Evolutionary conservation across 1,139 yeast species (phyloP).

Genomic region (Kodamaea sp.): DNA sequence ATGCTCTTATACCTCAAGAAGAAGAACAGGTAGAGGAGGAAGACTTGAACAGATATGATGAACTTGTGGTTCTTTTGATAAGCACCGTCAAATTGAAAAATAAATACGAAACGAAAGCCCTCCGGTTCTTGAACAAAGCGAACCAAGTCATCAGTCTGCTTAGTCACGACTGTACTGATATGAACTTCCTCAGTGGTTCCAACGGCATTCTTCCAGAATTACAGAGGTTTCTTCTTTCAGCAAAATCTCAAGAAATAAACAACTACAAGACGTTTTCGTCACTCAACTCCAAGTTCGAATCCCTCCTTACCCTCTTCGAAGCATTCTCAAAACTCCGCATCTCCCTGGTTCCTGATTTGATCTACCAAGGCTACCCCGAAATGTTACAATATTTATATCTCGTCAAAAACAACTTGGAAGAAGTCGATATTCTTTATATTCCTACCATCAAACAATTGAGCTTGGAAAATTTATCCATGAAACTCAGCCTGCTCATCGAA

Average conservation of each 20-base stretch:
- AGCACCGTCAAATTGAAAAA: slow-evolving; percentile 27
- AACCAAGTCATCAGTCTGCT: slow-evolving; percentile 16
- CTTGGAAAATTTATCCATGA: slow-evolving; percentile 16
- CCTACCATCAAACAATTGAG: slow-evolving; percentile 19
- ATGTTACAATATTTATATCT: slow-evolving; percentile 9
- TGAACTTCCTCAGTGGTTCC: not conserved
- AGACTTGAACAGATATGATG: slow-evolving; percentile 13
- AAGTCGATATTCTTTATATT: slow-evolving; percentile 14
- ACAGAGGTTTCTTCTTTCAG: not conserved
- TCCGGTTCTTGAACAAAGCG: slow-evolving; percentile 30
- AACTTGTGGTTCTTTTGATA: slow-evolving; percentile 22
- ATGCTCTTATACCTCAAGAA: not conserved
- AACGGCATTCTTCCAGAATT: slow-evolving; percentile 2
- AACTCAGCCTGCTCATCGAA: slow-evolving; percentile 13
- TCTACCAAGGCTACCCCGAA: slow-evolving; percentile 23
- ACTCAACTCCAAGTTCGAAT: slow-evolving; percentile 10
- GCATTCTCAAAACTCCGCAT: slow-evolving; percentile 12
- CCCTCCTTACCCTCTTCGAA: slow-evolving; percentile 4
- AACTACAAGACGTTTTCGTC: slow-evolving; percentile 2
- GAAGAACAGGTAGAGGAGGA: slow-evolving; percentile 1
- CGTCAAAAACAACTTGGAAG: slow-evolving; percentile 12
- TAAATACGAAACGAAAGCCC: slow-evolving; percentile 33
- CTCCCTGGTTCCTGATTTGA: slow-evolving; percentile 18
- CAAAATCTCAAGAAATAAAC: not conserved
- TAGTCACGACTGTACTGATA: slow-evolving; percentile 6